These are phyloP conservation scores for Kregervanrija pseudodelftensis DNA, from an alignment of 805 yeast genomes.

Conservation along the genomic window DNA sequence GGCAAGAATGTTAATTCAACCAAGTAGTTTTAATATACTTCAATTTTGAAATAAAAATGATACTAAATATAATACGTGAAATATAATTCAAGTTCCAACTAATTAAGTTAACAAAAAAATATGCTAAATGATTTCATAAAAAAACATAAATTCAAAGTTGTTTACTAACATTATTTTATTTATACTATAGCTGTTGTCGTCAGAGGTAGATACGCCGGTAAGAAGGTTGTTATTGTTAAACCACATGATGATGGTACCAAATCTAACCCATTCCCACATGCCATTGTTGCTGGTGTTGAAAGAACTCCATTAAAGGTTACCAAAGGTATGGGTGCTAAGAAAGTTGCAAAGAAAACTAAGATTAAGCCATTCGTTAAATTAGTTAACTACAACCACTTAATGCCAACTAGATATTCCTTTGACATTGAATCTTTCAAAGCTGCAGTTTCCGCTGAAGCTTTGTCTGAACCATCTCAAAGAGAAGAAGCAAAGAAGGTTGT, in stretches of 20 bases:
- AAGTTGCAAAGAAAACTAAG: constrained; percentile 93
- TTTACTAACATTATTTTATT: constrained; percentile 1
- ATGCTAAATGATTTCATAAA: no score
- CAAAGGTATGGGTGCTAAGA: constrained; percentile 92
- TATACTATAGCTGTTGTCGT: constrained; percentile 78
- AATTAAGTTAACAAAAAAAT: no score
- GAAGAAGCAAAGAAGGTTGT: constrained; percentile 98
- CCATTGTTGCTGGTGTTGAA: constrained; percentile 99
- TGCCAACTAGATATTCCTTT: constrained; percentile 99
- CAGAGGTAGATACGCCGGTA: constrained; percentile 99
- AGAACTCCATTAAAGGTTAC: constrained; percentile 96
- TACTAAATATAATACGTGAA: no score
- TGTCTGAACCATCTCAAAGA: constrained; percentile 96
- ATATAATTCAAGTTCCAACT: not conserved
- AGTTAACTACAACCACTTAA: constrained; percentile 98
- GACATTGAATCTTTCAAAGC: constrained; percentile 94
- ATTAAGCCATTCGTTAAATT: constrained; percentile 99
- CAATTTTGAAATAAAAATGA: no score
- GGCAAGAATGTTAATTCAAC: no score
- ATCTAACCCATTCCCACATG: constrained; percentile 98
- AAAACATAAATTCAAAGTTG: no score
- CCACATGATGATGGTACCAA: constrained; percentile 99
- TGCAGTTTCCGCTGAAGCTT: constrained; percentile 86
- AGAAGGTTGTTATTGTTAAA: constrained; percentile 98
- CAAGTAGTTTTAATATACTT: no score